Percentiles rank a stretch among this genome's conserved stretches.
Evolutionary conservation across 2,329 filamentous ascomycete species (phyloP).

Genomic region (Neopestalotiopsis sp.): DNA sequence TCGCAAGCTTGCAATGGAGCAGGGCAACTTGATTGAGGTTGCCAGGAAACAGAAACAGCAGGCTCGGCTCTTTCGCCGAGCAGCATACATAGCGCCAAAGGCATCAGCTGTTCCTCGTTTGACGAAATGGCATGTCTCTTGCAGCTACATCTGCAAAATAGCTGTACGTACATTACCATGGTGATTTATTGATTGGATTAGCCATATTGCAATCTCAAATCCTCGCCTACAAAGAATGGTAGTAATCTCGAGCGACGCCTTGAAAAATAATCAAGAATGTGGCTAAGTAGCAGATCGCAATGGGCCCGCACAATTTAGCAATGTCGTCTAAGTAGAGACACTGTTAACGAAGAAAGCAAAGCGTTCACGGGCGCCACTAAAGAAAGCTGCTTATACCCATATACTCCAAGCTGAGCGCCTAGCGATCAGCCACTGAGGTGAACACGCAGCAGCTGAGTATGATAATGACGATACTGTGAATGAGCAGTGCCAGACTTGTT

Average conservation of each 20-base stretch:
- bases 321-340: background rate
- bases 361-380: background rate
- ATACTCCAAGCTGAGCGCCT: background rate
- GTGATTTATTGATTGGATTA: background rate
- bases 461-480: background rate
- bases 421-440: background rate
- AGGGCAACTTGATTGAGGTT: too few relatives aligned
- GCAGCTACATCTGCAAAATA: background rate
- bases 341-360: background rate
- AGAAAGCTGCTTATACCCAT: background rate
- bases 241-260: background rate
- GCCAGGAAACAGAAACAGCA: background rate
- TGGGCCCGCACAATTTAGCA: background rate
- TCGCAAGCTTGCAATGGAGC: background rate
- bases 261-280: background rate
- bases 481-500: background rate
- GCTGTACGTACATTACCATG: background rate
- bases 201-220: background rate
- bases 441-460: background rate
- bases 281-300: background rate
- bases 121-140: slow-evolving; percentile 1
- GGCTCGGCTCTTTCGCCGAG: background rate
- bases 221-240: background rate
- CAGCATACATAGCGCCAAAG: slow-evolving; percentile 2
- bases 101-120: slow-evolving; percentile 15